A percentile compares a stretch with the other conserved stretches of the same genome.
These are phyloP conservation scores for Suillus sp. DNA, from an alignment of 768 basidiomycete genomes.

Conservation along the genomic window DNA sequence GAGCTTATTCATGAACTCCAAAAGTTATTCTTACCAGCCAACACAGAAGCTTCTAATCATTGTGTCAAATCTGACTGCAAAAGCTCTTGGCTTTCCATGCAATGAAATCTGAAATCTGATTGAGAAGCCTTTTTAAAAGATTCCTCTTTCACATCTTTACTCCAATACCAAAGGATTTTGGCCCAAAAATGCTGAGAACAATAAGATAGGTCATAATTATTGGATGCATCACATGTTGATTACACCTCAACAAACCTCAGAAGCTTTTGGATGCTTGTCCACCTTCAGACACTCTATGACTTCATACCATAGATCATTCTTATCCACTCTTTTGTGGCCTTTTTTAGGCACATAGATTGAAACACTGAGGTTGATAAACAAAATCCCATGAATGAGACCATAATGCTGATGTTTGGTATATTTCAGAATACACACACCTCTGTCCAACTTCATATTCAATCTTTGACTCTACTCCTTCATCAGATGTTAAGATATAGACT, in stretches of 20 bases:
- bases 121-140: not conserved
- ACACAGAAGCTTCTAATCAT: not conserved
- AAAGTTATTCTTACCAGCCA: too few relatives aligned
- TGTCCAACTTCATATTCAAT: too few relatives aligned
- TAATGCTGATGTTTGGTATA: too few relatives aligned
- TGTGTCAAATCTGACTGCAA: not conserved
- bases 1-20: too few relatives aligned
- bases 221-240: too few relatives aligned
- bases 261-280: not conserved
- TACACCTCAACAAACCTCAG: too few relatives aligned
- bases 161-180: not conserved
- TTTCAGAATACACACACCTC: too few relatives aligned
- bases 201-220: too few relatives aligned
- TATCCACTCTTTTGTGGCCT: not conserved
- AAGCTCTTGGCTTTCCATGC: not conserved
- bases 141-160: not conserved
- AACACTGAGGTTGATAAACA: too few relatives aligned
- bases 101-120: not conserved
- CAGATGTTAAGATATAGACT: not conserved
- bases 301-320: not conserved
- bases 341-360: not conserved
- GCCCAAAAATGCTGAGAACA: not conserved
- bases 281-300: not conserved
- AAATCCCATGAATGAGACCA: too few relatives aligned
- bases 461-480: not conserved